Evolutionary conservation across 768 basidiomycete species (phyloP).

Genomic region (Coprinopsis strossmayeri): DNA sequence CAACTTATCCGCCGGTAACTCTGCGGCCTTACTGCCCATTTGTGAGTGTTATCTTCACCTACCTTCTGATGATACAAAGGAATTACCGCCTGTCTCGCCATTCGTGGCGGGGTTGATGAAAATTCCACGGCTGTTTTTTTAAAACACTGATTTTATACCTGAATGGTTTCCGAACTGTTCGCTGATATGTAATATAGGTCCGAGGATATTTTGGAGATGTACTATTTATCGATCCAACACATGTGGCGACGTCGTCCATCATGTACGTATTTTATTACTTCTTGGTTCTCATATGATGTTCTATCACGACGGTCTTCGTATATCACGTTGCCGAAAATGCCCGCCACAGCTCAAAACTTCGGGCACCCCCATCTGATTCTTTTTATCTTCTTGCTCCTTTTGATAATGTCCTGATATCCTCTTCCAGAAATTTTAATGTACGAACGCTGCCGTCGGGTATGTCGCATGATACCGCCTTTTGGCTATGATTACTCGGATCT

Average conservation of each 20-base stretch:
- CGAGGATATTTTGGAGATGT: too few relatives aligned
- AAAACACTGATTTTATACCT: slow-evolving; percentile 41
- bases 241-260: too few relatives aligned
- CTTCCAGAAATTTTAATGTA: too few relatives aligned
- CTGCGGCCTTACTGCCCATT: too few relatives aligned
- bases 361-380: slow-evolving; percentile 76
- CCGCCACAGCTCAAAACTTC: slow-evolving; percentile 85
- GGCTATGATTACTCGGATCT: too few relatives aligned
- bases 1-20: too few relatives aligned
- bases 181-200: too few relatives aligned
- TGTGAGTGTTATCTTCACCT: slow-evolving; percentile 21
- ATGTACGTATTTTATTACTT: slow-evolving; percentile 24
- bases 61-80: slow-evolving; percentile 58
- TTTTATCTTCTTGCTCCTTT: too few relatives aligned
- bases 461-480: not conserved
- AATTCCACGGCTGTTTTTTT: slow-evolving; percentile 79
- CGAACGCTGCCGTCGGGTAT: not conserved
- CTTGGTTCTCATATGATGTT: slow-evolving; percentile 53
- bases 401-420: too few relatives aligned
- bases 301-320: slow-evolving; percentile 96
- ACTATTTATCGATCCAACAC: too few relatives aligned
- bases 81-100: slow-evolving; percentile 79
- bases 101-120: slow-evolving; percentile 52
- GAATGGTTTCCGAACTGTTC: not conserved
- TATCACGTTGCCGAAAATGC: slow-evolving; percentile 75